Base-by-base conservation (phyloP, 805 yeast genomes). In the Ogataea angusta region DNA sequence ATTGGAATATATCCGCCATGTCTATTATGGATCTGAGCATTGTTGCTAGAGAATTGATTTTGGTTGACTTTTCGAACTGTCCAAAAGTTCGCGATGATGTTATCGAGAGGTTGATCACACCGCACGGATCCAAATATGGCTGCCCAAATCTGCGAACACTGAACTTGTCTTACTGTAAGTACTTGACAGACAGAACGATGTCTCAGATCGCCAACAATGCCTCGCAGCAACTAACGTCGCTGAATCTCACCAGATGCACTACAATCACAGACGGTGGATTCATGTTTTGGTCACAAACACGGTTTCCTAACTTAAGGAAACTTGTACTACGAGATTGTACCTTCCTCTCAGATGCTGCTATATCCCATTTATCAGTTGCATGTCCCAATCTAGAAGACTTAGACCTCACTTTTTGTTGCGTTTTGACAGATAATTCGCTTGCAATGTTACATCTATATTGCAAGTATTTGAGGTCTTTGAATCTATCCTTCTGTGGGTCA, bases 1-100 rank as follows among this genome's bases (percentile, higher is more conserved):
- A 76, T 34, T 84, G 91, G 91, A 86, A 82, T 50, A 78, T 85
- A 7, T 75, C 82, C 44, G 86, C 88, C 2, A 80, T 82, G 86
- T 85, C 90, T 2, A 81, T 84, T 22, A 82, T 84, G 88, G 91
- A 85, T 57, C 60, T 84, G 30, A 74, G 87, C 1, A 79, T 75
- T 2, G 78, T 82, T 23, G 89, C 89, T 7, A 66, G 69, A 24
- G 62, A 71, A 46, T 62, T 85, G 27, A 76, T 70, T 40, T 79
- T 75, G 38, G 65, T 85, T 15, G 88, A 84, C 57, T 64, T 85
- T 30, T 73, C 85, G 8, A 83, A 85, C 58, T 85, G 91, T 51
- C 66, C 89, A 16, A 82, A 80, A 50, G 87, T 84, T 1, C 68
- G 79, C 36, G 93, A 85, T 56, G 80, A 76, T 50, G 88, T 83